Evolutionary conservation across 73 alveolate genomes (phyloP), one percentile per base, ranked within the genome.

Genomic region (Paramecium caudatum): DNA sequence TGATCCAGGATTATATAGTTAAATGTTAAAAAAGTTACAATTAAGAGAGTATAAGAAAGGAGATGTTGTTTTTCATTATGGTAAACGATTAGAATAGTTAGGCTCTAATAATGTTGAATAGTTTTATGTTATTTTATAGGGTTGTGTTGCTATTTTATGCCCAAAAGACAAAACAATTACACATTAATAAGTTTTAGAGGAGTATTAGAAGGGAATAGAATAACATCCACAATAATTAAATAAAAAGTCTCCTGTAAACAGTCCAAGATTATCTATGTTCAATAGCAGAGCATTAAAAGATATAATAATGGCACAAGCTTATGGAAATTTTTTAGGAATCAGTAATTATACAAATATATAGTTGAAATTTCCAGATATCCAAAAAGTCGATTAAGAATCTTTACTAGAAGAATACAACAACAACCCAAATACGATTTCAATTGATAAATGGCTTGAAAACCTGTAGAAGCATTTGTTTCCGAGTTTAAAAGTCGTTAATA

Each of bases 51-150:
- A 21, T 41, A 30, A 74, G 9, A 74, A 74, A 39, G 88, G 69
- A 37, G 88, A 74, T 19, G 88, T 74, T 13, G 30, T 74, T 41
- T 74, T 74, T 74, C 88, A 74, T 74, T 74, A 74, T 45, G 88
- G 88, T 74, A 74, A 41, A 27, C 32, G n/a, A 16, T 27, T 74
- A 39, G 23, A 9, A 23, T 55, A 0, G 80, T 17, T 41, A 74
- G 88, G 88, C 8, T 74, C 88, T 39, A 41, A 41, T 37, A 37
- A 74, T 74, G 62, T 74, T 19, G 62, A 37, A 37, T 45, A 27
- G n/a, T 41, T 74, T 45, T 74, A 74, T 74, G 47, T 74, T 10
- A 43, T 74, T 21, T 47, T 27, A 3, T 6, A 30, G 19, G 88
- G 88, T 2, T 36, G 19, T 16, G 88, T 74, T 30, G 88, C 69